Conservation (phyloP, 495 filamentous ascomycete species). For the Chaetomium fimeti region DNA sequence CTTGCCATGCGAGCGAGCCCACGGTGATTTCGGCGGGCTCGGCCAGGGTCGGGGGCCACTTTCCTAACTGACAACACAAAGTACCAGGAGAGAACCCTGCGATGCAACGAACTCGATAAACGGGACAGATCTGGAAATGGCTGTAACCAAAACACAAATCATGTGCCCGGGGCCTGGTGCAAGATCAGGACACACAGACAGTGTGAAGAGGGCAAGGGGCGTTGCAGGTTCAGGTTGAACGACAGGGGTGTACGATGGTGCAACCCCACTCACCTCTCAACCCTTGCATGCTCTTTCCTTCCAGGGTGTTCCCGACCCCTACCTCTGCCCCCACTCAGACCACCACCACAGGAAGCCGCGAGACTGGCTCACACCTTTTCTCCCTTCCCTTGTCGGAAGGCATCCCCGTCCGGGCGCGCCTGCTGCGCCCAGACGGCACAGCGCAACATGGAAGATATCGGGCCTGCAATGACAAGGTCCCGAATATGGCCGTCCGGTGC, state of each 20-base stretch:
- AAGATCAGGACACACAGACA: not conserved
- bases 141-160: conserved; percentile 14
- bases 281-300: not conserved
- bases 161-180: not conserved
- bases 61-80: not conserved
- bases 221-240: not conserved
- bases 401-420: conserved; percentile 11
- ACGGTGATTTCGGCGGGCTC: not conserved
- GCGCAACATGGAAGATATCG: conserved; percentile 1
- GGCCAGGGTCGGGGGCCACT: conserved; percentile 5
- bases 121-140: conserved; percentile 11
- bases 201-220: conserved; percentile 1
- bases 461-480: too few relatives aligned
- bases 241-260: not conserved
- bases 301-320: not conserved
- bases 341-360: not conserved
- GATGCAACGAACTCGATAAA: conserved; percentile 14
- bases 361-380: not conserved
- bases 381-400: conserved; percentile 7
- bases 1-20: conserved; percentile 7
- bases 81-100: not conserved
- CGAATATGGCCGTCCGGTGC: not conserved
- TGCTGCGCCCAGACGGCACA: conserved; percentile 13
- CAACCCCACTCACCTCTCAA: too few relatives aligned
- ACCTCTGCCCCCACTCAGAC: not conserved